phyloP scores from a whole-genome alignment of 805 yeast species.

The Metschnikowia noctiluminum region DNA sequence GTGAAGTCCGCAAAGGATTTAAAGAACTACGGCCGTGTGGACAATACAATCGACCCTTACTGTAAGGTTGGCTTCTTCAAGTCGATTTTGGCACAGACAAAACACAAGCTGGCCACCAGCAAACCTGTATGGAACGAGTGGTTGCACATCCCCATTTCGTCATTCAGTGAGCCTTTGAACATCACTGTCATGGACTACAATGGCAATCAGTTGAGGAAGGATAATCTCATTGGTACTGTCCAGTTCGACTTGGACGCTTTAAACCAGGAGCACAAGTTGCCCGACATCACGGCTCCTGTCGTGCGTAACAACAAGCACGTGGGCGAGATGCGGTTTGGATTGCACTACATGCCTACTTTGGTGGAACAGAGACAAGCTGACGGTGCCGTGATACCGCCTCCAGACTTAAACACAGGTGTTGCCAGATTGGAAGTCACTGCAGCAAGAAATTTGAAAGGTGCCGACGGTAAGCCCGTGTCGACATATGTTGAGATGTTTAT shows the following conservation, averaged over 20 bases:
- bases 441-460: constrained; percentile 51
- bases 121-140: constrained; percentile 86
- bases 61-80: constrained; percentile 64
- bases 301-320: constrained; percentile 80
- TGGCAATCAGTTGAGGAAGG: constrained; percentile 60
- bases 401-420: constrained; percentile 93
- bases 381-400: constrained; percentile 81
- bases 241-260: constrained; percentile 70
- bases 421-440: constrained; percentile 63
- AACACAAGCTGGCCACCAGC: constrained; percentile 61
- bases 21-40: constrained; percentile 64
- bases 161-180: constrained; percentile 79
- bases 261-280: constrained; percentile 48
- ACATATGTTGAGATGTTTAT: constrained; percentile 70
- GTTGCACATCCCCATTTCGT: constrained; percentile 61
- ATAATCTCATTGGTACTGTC: constrained; percentile 73
- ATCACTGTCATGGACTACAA: constrained; percentile 74
- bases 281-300: constrained; percentile 52
- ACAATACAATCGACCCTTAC: constrained; percentile 89
- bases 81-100: constrained; percentile 62
- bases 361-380: constrained; percentile 62
- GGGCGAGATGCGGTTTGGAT: constrained; percentile 69
- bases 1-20: constrained; percentile 65
- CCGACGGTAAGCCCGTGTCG: constrained; percentile 47
- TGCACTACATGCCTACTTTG: constrained; percentile 74